phyloP scores from a whole-genome alignment of 768 basidiomycete species.

The Auriscalpium orientale region DNA sequence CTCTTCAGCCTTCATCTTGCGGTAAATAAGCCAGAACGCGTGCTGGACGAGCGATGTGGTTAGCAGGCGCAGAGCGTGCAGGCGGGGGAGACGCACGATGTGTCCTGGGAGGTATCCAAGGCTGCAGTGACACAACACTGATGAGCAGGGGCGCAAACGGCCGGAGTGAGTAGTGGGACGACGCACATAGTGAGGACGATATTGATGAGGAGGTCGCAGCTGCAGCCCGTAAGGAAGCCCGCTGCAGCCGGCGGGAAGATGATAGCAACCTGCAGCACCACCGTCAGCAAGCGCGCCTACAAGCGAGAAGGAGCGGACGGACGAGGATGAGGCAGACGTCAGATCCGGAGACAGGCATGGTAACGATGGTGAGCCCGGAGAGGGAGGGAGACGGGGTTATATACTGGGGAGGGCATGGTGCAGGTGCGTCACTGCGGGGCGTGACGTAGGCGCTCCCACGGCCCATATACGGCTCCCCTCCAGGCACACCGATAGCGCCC shows the following conservation, averaged over 20 bases:
- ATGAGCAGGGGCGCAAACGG: no score
- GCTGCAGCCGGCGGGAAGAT: slow-evolving; percentile 79
- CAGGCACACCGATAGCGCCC: no score
- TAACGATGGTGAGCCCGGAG: background rate
- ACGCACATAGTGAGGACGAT: slow-evolving; percentile 69
- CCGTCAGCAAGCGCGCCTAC: background rate
- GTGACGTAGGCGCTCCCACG: no score
- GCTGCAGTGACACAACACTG: slow-evolving; percentile 27
- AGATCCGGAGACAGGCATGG: slow-evolving; percentile 45
- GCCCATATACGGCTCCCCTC: no score
- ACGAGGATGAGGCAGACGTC: slow-evolving; percentile 78
- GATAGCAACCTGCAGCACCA: slow-evolving; percentile 52
- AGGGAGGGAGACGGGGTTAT: background rate
- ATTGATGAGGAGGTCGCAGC: slow-evolving; percentile 83
- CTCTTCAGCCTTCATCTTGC: slow-evolving; percentile 83
- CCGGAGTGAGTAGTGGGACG: background rate
- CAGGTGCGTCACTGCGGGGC: no score
- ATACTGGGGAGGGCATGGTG: background rate
- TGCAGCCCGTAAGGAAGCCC: slow-evolving; percentile 71
- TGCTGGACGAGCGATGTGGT: slow-evolving; percentile 33
- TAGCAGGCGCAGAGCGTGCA: background rate
- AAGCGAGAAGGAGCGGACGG: slow-evolving; percentile 18
- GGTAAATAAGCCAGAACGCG: slow-evolving; percentile 87
- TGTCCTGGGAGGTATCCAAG: slow-evolving; percentile 72
- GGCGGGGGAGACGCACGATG: slow-evolving; percentile 28